A percentile compares a stretch with the other conserved stretches of the same genome.
These are phyloP conservation scores for Cercospora canescens DNA, from an alignment of 2,329 filamentous ascomycete species.

Conservation along the genomic window DNA sequence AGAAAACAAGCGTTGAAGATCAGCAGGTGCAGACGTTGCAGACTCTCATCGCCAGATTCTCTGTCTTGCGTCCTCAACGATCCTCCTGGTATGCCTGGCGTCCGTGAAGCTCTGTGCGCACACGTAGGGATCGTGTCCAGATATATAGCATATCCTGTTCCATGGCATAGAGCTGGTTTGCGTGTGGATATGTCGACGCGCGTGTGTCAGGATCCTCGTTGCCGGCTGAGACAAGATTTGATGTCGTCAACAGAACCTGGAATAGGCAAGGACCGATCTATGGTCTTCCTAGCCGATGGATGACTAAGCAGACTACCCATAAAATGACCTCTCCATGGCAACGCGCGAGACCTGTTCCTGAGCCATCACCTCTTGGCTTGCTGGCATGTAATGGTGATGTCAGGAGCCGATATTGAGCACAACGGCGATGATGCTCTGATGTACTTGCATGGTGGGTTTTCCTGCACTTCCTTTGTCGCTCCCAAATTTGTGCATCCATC, in stretches of 20 bases:
- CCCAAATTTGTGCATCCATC: neutral
- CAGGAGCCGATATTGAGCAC: neutral
- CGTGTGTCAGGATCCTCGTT: neutral
- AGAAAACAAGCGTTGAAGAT: too few relatives aligned
- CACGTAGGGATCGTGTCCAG: too few relatives aligned
- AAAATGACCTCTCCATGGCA: neutral
- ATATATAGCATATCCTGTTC: neutral
- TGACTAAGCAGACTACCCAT: neutral
- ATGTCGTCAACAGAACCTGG: slow-evolving; percentile 8
- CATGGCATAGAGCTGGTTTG: neutral
- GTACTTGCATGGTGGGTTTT: neutral
- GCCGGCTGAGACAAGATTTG: neutral
- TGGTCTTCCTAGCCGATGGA: neutral
- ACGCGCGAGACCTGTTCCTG: slow-evolving; percentile 13
- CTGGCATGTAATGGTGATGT: slow-evolving; percentile 18
- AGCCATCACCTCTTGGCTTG: neutral
- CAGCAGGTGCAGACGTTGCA: too few relatives aligned
- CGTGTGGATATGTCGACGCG: neutral
- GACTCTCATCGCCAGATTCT: too few relatives aligned
- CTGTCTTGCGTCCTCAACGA: too few relatives aligned
- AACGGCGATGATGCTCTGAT: slow-evolving; percentile 11
- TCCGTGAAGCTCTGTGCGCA: too few relatives aligned
- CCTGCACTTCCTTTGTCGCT: neutral
- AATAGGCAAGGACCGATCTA: neutral
- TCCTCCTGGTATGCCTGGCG: too few relatives aligned